Conservation (phyloP, 129 eudicot genomes). For the Logfia minima region DNA sequence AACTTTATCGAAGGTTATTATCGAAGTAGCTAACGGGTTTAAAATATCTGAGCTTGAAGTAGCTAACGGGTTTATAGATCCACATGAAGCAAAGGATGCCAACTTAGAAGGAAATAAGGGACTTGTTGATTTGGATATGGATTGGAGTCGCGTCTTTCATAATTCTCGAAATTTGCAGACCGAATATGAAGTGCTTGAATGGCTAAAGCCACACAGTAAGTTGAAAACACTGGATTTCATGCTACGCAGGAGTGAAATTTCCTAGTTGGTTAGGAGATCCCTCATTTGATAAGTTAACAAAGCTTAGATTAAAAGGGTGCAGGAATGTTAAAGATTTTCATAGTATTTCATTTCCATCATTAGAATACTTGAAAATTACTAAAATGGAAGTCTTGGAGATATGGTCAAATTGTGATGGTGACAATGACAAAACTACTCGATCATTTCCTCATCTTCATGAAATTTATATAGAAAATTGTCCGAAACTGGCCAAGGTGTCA, state of each 20-base stretch:
- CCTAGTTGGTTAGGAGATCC: slow-evolving; percentile 6
- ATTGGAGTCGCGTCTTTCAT: no score
- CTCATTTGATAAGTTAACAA: background rate
- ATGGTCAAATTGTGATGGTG: background rate
- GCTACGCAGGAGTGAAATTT: background rate
- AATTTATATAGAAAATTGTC: background rate
- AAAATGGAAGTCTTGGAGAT: background rate
- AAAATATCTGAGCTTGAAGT: no score
- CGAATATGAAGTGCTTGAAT: background rate
- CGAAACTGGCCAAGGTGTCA: background rate
- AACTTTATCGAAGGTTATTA: no score
- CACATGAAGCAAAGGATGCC: no score
- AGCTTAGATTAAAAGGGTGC: background rate
- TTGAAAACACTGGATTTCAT: background rate
- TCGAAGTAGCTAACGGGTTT: no score
- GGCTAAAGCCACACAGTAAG: background rate
- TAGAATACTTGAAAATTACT: background rate
- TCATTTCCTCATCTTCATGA: background rate
- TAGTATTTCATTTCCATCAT: background rate
- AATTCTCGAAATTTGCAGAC: background rate
- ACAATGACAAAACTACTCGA: no score
- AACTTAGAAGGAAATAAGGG: no score
- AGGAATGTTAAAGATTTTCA: background rate
- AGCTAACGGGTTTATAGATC: no score
- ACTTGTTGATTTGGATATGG: no score